Evolutionary conservation across 495 filamentous ascomycete species (phyloP).

Genomic region (Trichoderma reesei): DNA sequence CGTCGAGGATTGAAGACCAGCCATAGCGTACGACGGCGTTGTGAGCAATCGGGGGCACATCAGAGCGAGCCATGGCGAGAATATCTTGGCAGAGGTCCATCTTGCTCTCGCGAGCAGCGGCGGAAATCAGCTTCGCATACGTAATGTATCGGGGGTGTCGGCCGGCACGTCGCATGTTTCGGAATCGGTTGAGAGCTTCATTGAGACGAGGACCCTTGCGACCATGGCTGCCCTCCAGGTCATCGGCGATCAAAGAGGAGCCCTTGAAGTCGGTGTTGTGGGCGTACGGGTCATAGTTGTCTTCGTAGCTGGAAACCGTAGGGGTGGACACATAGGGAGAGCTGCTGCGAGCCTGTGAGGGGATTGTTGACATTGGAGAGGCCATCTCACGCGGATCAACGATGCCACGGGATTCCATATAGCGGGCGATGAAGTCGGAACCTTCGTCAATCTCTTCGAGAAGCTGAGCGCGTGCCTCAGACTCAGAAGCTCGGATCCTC

Average conservation of each 20-base stretch:
- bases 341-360: constrained; percentile 21
- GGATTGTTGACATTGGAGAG: constrained; percentile 21
- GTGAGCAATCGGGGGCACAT: constrained; percentile 73
- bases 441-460: constrained; percentile 81
- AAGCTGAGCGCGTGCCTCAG: constrained; percentile 38
- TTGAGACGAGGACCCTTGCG: constrained; percentile 62
- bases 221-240: constrained; percentile 63
- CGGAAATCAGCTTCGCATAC: constrained; percentile 87
- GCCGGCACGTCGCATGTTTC: constrained; percentile 85
- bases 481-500: constrained; percentile 54
- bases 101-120: constrained; percentile 73
- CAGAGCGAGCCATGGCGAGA: constrained; percentile 71
- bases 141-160: constrained; percentile 91
- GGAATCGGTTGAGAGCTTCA: constrained; percentile 72
- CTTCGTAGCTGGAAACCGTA: constrained; percentile 45
- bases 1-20: constrained; percentile 88
- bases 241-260: constrained; percentile 78
- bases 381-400: constrained; percentile 34
- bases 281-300: constrained; percentile 82
- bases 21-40: constrained; percentile 82
- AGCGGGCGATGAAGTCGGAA: constrained; percentile 67
- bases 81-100: constrained; percentile 77
- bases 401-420: constrained; percentile 51
- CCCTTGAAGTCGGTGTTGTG: constrained; percentile 84
- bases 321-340: constrained; percentile 31